phyloP scores from a whole-genome alignment of 805 yeast genomes.

The Candida stauntonica region DNA sequence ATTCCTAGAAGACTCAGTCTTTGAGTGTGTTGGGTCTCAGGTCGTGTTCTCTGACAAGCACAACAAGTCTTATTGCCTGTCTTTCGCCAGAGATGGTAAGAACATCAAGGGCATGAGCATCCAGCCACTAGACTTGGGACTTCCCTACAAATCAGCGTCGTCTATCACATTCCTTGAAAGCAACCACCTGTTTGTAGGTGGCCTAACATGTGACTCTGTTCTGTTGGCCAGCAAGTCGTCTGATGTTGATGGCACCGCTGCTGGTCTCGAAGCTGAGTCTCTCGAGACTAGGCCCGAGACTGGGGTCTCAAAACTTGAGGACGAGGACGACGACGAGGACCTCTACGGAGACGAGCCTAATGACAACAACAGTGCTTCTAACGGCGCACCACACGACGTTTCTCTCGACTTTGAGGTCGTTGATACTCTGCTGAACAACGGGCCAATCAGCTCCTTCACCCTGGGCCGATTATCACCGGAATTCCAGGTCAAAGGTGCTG shows the following conservation, averaged over 20 bases:
- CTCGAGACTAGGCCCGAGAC: too few species aligned
- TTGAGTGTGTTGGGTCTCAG: slow-evolving; percentile 30
- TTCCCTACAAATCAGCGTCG: slow-evolving; percentile 19
- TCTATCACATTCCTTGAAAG: slow-evolving; percentile 39
- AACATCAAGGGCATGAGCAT: slow-evolving; percentile 23
- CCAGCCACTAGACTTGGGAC: background rate
- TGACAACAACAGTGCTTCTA: too few species aligned
- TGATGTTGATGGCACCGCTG: too few species aligned
- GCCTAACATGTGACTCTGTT: slow-evolving; percentile 54
- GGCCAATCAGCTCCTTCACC: slow-evolving; percentile 69
- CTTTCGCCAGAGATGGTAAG: slow-evolving; percentile 36
- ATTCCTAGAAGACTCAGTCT: slow-evolving; percentile 49
- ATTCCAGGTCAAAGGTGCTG: slow-evolving; percentile 51
- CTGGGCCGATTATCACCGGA: slow-evolving; percentile 57
- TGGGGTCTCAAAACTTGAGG: too few species aligned
- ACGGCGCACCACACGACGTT: too few species aligned
- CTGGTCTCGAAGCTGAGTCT: too few species aligned
- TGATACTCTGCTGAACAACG: slow-evolving; percentile 59
- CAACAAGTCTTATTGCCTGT: slow-evolving; percentile 25
- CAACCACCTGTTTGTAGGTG: slow-evolving; percentile 50
- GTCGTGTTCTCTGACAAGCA: slow-evolving; percentile 37
- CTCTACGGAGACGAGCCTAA: slow-evolving; percentile 31
- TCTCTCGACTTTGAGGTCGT: slow-evolving; percentile 38
- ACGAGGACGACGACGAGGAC: slow-evolving; percentile 46
- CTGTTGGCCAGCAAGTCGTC: slow-evolving; percentile 28